Evolutionary conservation across 2,329 filamentous ascomycete genomes (phyloP), one percentile per base, ranked within the genome.

Genomic region (Cytospora paraplurivora): DNA sequence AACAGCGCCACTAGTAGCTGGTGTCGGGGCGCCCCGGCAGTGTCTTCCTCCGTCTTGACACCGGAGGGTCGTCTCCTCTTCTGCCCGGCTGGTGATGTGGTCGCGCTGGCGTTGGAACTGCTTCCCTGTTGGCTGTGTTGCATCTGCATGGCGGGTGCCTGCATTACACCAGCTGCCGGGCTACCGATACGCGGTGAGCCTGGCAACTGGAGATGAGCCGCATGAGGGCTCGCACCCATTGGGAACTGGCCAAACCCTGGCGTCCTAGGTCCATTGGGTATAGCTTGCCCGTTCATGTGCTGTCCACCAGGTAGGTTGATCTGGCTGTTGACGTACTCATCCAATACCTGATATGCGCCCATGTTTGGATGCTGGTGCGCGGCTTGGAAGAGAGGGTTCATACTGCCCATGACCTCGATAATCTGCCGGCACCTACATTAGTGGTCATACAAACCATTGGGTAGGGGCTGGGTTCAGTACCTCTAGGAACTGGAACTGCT

Each of bases 101-200:
- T 89, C 62, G 87, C 86, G 71, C 86, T 89, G 7, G 86, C 87
- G 72, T 84, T 86, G 11, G 86, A 88, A 72, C 78, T 85, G 37
- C 86, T 88, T 47, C 87, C 87, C 71, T 89, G 87, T 72, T 89
- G 87, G 72, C 86, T 89, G 67, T 85, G 84, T 72, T 89, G 86
- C 65, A 86, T 77, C 72, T 87, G 85, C 87, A 89, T 89, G 66
- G 80, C 80, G 27, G 86, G 86, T 58, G 86, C 85, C 72, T 87
- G 85, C 81, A 88, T 87, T 59, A 83, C 79, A 17, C 83, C 85
- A 15, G 83, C 82, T 19, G 85, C 85, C 10, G 87, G 87, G 71
- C 85, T 88, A 60, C 84, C 82, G 51, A 83, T 75, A 62, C 86
- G 85, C 57, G 86, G 86, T 15, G 86, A 88, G 17, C 85, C 86